A percentile compares a stretch with the other conserved stretches of the same genome.
These are phyloP conservation scores for Amaranthus tricolor DNA, from an alignment of 179 eudicot genomes.

Conservation along the genomic window DNA sequence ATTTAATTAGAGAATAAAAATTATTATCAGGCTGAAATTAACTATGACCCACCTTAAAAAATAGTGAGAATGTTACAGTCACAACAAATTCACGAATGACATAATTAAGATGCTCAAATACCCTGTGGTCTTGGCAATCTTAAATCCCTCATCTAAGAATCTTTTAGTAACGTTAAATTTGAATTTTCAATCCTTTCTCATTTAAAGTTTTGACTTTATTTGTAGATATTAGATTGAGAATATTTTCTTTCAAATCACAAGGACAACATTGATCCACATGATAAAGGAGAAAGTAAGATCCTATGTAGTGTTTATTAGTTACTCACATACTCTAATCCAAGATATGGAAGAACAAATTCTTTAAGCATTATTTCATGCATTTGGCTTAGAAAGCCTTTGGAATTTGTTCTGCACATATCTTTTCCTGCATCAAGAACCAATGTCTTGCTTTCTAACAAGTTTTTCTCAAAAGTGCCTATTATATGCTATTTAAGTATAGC, in stretches of 20 bases:
- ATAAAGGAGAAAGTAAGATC: not conserved
- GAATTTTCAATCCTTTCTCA: no score
- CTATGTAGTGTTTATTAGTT: not conserved
- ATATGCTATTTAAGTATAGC: not conserved
- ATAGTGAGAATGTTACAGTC: no score
- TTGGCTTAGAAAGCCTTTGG: not conserved
- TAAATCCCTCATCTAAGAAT: no score
- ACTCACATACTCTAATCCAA: not conserved
- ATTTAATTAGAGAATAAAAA: no score
- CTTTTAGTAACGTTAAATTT: no score
- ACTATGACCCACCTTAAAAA: no score
- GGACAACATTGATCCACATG: not conserved
- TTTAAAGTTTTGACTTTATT: no score
- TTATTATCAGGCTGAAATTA: no score
- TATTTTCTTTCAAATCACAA: not conserved
- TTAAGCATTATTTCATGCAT: not conserved
- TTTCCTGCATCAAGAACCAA: constrained; percentile 1
- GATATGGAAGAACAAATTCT: constrained; percentile 16
- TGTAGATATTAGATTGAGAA: no score
- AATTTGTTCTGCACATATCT: constrained; percentile 8
- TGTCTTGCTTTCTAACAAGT: constrained; percentile 9
- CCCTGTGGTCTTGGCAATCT: no score
- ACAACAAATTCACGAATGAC: no score
- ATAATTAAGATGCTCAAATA: no score
- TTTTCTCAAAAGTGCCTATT: not conserved